These are phyloP conservation scores for Penicillium sp. DNA, from an alignment of 2,329 filamentous ascomycete species.

Conservation along the genomic window DNA sequence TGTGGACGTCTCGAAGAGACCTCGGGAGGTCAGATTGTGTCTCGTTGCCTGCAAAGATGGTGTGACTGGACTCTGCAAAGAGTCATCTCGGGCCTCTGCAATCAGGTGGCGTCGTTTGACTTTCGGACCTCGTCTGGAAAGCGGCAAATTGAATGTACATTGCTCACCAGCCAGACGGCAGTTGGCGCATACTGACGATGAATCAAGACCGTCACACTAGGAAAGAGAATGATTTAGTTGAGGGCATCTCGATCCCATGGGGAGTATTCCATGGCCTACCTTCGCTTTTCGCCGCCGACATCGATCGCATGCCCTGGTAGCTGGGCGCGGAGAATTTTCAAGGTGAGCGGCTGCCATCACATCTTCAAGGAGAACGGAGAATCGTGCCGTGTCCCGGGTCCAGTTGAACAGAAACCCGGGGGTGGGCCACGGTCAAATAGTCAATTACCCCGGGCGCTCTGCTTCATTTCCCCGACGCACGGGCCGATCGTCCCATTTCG, in stretches of 20 bases:
- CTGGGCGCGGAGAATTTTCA: slow-evolving; percentile 5
- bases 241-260: background rate
- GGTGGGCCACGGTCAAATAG: slow-evolving; percentile 15
- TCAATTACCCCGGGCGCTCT: background rate
- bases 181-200: slow-evolving; percentile 16
- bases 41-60: slow-evolving; percentile 6
- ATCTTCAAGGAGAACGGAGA: slow-evolving; percentile 7
- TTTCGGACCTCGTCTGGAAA: slow-evolving; percentile 47
- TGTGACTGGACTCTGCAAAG: background rate
- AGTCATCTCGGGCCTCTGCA: slow-evolving; percentile 4
- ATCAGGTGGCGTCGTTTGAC: slow-evolving; percentile 10
- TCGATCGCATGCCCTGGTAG: slow-evolving; percentile 20
- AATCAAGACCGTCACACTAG: slow-evolving; percentile 17
- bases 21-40: background rate
- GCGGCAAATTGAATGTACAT: slow-evolving; percentile 47
- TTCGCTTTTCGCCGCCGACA: slow-evolving; percentile 24
- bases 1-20: background rate
- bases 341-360: slow-evolving; percentile 10
- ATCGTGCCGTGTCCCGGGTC: background rate
- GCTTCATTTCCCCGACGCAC: background rate
- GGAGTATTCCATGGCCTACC: slow-evolving; percentile 4
- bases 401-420: slow-evolving; percentile 1
- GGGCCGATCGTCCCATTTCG: background rate
- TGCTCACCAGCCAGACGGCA: slow-evolving; percentile 39
- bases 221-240: background rate